Conservation (phyloP, 345 rosid genomes). For the Theobroma cacao region DNA sequence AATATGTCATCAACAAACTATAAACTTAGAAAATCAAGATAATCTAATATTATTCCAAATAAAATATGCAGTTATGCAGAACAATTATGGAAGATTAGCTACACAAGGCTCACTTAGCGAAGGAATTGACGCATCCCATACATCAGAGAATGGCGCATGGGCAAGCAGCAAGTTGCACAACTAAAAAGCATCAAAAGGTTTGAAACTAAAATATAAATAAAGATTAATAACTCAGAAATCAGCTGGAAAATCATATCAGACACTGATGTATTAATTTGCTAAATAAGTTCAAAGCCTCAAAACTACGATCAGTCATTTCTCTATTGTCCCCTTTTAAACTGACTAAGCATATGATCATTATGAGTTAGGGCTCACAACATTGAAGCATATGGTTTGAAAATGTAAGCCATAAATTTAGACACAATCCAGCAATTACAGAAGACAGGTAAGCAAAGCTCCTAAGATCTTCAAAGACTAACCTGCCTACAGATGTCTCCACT, state of each 20-base stretch:
- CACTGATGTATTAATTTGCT: background rate
- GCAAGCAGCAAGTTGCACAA: background rate
- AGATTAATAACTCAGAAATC: background rate
- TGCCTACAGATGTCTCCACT: constrained; percentile 14
- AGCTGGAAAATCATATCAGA: background rate
- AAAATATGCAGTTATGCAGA: background rate
- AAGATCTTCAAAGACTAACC: constrained; percentile 25
- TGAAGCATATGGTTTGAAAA: background rate
- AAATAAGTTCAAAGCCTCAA: background rate
- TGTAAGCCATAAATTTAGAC: background rate
- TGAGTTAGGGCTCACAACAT: background rate
- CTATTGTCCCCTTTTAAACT: background rate
- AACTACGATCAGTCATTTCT: background rate
- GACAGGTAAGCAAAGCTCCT: background rate
- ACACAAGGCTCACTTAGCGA: background rate
- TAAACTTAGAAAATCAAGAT: background rate
- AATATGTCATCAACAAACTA: background rate
- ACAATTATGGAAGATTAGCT: background rate
- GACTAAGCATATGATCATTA: background rate
- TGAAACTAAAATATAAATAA: background rate
- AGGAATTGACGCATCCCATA: background rate
- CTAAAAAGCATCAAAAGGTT: background rate
- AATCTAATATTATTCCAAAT: background rate
- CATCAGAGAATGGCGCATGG: background rate
- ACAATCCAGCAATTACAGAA: background rate